Base-by-base conservation (phyloP, 2,329 filamentous ascomycete species). In the Colletotrichum tanaceti region DNA sequence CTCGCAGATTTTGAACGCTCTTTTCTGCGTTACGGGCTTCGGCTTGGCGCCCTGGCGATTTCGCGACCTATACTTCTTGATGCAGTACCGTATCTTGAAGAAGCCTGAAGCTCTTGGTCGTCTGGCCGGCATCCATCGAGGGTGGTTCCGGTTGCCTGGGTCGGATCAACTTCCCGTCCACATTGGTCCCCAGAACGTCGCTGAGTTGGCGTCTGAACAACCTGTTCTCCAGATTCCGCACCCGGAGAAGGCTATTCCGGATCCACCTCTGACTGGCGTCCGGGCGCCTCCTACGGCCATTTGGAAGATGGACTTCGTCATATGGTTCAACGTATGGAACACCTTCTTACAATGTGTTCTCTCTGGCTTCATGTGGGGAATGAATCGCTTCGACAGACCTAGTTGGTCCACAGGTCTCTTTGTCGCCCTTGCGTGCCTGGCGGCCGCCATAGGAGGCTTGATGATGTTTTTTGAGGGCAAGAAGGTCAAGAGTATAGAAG, bases 21-120 rank as follows among this genome's bases (percentile, higher is more conserved):
- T 97, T 1, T 97, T 97, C 84, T 96, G 93, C 78, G 90, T 97
- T 7, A 95, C 93, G 1, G 93, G 90, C 1, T 95, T 97, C 72
- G 93, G 93, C 0, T 84, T 96, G 14, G 90, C 92, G 1, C 93
- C 93, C 0, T 97, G 93, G 93, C 87, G 93, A 39, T 91, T 94
- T 73, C 85, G 93, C 39, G 93, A 97, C 76, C 80, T 93, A 11
- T 96, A 90, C 77, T 93, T 89, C 76, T 83, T 94, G 41, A 78
- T 92, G 57, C 84, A 86, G 74, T 96, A 86, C 79, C 85, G 92
- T 28, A 58, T 90, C 0, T 66, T 74, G 39, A 81, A 84, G 64
- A 80, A 88, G 59, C 75, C 85, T 35, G 77, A 85, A 20, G 90
- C 86, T 5, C 83, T 95, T 43, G 86, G 91, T 47, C 85, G 85